These are phyloP conservation scores for Trichoderma erinaceum DNA, from an alignment of 495 filamentous ascomycete species.

Conservation along the genomic window DNA sequence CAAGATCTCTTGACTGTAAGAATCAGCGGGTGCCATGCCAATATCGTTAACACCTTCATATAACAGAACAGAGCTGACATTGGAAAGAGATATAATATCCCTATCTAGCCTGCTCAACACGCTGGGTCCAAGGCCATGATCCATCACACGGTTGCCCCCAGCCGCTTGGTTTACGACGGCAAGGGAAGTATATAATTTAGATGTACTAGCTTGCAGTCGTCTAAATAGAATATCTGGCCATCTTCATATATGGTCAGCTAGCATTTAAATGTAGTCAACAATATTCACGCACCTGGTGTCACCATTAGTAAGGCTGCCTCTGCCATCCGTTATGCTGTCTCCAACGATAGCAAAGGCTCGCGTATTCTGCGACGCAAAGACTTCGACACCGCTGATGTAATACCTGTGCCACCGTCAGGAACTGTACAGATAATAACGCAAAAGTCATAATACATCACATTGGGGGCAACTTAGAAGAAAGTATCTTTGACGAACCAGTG, in stretches of 20 bases:
- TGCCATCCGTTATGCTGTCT: constrained; percentile 64
- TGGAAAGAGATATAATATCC: constrained; percentile 51
- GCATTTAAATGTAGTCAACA: neutral
- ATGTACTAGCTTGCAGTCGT: constrained; percentile 34
- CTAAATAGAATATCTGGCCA: constrained; percentile 58
- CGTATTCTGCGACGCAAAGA: constrained; percentile 28
- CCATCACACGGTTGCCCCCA: constrained; percentile 58
- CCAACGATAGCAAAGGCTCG: constrained; percentile 52
- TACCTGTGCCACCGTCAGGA: constrained; percentile 36
- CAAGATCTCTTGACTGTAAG: constrained; percentile 33
- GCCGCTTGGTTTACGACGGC: constrained; percentile 59
- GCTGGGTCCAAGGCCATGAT: constrained; percentile 54
- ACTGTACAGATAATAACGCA: neutral
- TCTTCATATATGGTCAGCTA: neutral
- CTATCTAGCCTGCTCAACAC: constrained; percentile 52
- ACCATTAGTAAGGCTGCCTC: constrained; percentile 50
- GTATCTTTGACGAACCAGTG: neutral
- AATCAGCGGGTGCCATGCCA: constrained; percentile 41
- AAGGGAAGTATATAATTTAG: constrained; percentile 27
- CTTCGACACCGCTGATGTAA: constrained; percentile 52
- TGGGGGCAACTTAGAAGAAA: neutral
- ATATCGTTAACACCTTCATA: constrained; percentile 64
- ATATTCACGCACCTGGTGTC: constrained; percentile 40
- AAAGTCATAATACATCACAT: neutral
- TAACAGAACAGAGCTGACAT: constrained; percentile 49